These are phyloP conservation scores for Austroboletus festivus DNA, from an alignment of 768 basidiomycete genomes.

Conservation along the genomic window DNA sequence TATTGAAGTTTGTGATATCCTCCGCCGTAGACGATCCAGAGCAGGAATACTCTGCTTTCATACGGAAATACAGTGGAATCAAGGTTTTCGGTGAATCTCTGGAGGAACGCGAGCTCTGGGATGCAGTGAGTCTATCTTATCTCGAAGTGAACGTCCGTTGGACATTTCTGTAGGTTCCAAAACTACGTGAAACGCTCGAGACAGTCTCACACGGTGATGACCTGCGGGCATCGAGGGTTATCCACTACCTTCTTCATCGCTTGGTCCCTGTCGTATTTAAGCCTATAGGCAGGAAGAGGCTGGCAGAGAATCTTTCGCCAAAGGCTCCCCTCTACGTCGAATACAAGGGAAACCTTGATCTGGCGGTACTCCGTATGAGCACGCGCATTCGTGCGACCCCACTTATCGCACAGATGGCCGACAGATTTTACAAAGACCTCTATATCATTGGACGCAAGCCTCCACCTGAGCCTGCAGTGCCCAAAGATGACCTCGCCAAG, in stretches of 20 bases:
- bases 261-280: conserved; percentile 13
- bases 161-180: conserved; percentile 17
- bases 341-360: conserved; percentile 46
- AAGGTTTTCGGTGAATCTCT: conserved; percentile 18
- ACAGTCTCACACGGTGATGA: conserved; percentile 17
- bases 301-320: background rate
- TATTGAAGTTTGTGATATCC: conserved; percentile 49
- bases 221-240: conserved; percentile 19
- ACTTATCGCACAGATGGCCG: conserved; percentile 49
- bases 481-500: conserved; percentile 8
- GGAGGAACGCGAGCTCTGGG: conserved; percentile 28
- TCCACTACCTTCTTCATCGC: conserved; percentile 17
- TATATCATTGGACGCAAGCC: conserved; percentile 49
- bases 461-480: conserved; percentile 10
- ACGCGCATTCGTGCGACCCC: conserved; percentile 62
- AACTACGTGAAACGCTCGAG: conserved; percentile 22
- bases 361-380: conserved; percentile 56
- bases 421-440: conserved; percentile 54
- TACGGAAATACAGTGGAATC: conserved; percentile 25
- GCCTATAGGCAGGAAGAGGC: conserved; percentile 2
- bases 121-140: conserved; percentile 15
- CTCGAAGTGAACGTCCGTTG: background rate
- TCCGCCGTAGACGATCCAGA: conserved; percentile 23
- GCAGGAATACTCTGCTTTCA: conserved; percentile 35
- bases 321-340: conserved; percentile 1